Evolutionary conservation across 139 green algal species (phyloP), one percentile per base, ranked within the genome.

Genomic region (Zygnema cylindricum): DNA sequence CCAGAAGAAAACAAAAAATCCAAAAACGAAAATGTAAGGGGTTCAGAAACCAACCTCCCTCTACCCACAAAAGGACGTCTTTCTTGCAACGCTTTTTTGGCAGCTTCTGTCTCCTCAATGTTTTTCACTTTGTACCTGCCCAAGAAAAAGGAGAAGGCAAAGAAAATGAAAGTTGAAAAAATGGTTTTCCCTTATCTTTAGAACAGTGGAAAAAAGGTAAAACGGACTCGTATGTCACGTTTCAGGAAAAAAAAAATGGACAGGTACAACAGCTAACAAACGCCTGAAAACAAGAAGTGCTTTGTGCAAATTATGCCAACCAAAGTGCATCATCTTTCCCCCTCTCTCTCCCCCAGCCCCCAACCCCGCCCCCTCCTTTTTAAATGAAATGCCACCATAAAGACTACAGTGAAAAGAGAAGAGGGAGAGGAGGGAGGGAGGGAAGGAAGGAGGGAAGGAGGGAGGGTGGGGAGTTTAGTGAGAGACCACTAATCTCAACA

Each of bases 31-130:
- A n/a, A n/a, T n/a, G n/a, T n/a, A n/a, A n/a, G n/a, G n/a, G n/a
- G n/a, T n/a, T n/a, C n/a, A n/a, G n/a, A n/a, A n/a, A n/a, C n/a
- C n/a, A n/a, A 88, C 82, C 82, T 43, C 0, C 33, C 42, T n/a
- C 85, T 30, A 0, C 32, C 82, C 42, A 89, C 69, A 1, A 77
- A 57, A 25, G 85, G 77, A 22, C 85, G 81, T 7, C 77, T 41
- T 43, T 89, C 91, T 76, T 98, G 93, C 75, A 98, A 82, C 7
- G 55, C 25, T 76, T 87, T 86, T 88, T 98, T 98, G n/a, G 94
- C 94, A 0, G 63, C 77, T 89, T 98, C 95, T 0, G 94, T 98
- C 38, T 95, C 95, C 85, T 98, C 95, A 22, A 98, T 98, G 88
- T 97, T 97, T 3, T 86, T 86, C 79, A 98, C 86, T 88, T 95